phyloP scores from a whole-genome alignment of 768 basidiomycete genomes.

The Russula vinacea region DNA sequence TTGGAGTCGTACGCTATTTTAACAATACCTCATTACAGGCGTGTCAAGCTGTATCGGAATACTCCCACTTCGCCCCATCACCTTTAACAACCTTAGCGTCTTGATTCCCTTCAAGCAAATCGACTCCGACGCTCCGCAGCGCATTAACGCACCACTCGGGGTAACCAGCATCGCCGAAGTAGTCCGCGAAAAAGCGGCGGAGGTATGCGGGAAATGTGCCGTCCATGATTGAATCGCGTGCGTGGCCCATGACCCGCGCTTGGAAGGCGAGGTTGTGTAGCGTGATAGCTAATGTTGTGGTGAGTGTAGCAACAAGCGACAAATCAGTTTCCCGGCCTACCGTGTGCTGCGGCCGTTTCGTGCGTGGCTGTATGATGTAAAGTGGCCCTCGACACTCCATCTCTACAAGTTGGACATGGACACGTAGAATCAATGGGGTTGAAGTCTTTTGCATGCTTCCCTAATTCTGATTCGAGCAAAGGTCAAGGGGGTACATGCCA shows the following conservation, averaged over 20 bases:
- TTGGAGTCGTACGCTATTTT: not conserved
- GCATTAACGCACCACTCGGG: conserved; percentile 90
- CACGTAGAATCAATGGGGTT: conserved; percentile 70
- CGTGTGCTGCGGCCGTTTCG: conserved; percentile 85
- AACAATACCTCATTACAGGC: not conserved
- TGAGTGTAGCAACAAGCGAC: conserved; percentile 14
- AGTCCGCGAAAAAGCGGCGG: conserved; percentile 67
- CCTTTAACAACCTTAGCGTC: conserved; percentile 54
- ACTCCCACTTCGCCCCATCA: conserved; percentile 78
- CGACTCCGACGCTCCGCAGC: conserved; percentile 75
- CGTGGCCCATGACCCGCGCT: conserved; percentile 83
- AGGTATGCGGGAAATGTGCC: conserved; percentile 79
- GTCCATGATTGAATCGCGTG: conserved; percentile 73
- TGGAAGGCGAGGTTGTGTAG: conserved; percentile 84
- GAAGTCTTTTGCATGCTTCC: conserved; percentile 68
- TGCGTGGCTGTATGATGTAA: conserved; percentile 73
- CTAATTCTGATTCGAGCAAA: conserved; percentile 47
- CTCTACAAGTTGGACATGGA: conserved; percentile 81
- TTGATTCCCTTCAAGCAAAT: conserved; percentile 58
- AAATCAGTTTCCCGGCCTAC: conserved; percentile 38
- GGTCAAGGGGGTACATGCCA: not conserved
- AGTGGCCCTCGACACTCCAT: conserved; percentile 65
- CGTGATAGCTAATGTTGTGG: conserved; percentile 56
- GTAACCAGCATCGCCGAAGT: conserved; percentile 75
- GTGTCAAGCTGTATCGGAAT: conserved; percentile 44